phyloP scores from a whole-genome alignment of 2,329 filamentous ascomycete species.

The Hypoxylon sp. region DNA sequence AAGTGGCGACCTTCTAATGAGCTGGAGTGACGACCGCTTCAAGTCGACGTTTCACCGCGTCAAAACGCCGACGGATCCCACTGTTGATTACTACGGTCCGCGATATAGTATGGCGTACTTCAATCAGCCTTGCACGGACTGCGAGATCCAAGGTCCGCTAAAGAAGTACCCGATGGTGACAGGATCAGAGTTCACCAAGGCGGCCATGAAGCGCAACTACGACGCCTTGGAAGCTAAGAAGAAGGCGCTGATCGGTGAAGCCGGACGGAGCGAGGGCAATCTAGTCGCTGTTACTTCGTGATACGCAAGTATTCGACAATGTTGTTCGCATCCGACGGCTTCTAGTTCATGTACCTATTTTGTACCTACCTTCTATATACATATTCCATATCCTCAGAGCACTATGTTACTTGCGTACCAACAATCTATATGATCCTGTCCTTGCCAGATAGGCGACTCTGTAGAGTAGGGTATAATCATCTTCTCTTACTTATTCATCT shows the following conservation, averaged over 20 bases:
- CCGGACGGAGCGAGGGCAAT: neutral
- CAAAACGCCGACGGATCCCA: slow-evolving; percentile 70
- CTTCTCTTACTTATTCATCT: neutral
- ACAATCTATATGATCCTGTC: neutral
- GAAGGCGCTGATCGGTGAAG: slow-evolving; percentile 52
- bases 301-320: neutral
- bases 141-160: slow-evolving; percentile 70
- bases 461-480: neutral
- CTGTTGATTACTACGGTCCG: slow-evolving; percentile 69
- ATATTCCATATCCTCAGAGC: neutral
- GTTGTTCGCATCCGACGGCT: neutral
- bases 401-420: neutral
- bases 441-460: no score
- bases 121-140: slow-evolving; percentile 73
- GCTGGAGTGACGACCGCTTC: slow-evolving; percentile 77
- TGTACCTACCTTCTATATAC: neutral
- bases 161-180: slow-evolving; percentile 75
- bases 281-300: slow-evolving; percentile 33
- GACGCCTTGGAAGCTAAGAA: slow-evolving; percentile 66
- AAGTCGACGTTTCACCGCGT: slow-evolving; percentile 77
- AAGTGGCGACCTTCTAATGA: slow-evolving; percentile 75
- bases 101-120: slow-evolving; percentile 77
- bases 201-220: slow-evolving; percentile 71
- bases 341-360: neutral
- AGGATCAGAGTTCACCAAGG: slow-evolving; percentile 71